Evolutionary conservation across 371 early-diverging fungal genomes (phyloP).

Genomic region (Mortierella sp.): DNA sequence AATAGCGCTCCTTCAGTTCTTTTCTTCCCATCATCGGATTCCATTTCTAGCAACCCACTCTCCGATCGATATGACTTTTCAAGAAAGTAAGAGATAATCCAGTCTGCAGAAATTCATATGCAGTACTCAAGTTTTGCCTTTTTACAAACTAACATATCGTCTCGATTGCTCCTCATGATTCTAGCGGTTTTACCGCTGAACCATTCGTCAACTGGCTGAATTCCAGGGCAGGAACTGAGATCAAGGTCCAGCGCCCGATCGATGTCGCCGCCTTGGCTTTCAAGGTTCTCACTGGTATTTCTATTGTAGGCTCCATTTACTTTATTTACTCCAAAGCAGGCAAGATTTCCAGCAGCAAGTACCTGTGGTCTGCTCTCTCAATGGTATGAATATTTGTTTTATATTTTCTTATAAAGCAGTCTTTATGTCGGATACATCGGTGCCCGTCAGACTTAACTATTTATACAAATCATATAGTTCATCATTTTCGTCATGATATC

Average conservation of each 20-base stretch:
- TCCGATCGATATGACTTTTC: constrained; percentile 45
- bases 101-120: background rate
- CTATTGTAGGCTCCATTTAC: constrained; percentile 58
- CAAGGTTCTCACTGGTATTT: constrained; percentile 60
- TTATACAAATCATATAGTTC: constrained; percentile 54
- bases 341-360: constrained; percentile 67
- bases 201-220: constrained; percentile 72
- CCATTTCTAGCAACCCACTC: constrained; percentile 9
- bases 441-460: background rate
- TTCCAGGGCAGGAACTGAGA: constrained; percentile 58
- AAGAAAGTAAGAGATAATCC: constrained; percentile 36
- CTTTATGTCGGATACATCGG: background rate
- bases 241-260: constrained; percentile 62
- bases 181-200: constrained; percentile 79
- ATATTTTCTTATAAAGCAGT: background rate
- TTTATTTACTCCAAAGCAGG: constrained; percentile 63
- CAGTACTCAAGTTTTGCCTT: no score
- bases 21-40: constrained; percentile 78
- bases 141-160: background rate
- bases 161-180: constrained; percentile 4
- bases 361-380: constrained; percentile 70
- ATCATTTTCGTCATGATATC: constrained; percentile 81
- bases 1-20: constrained; percentile 78
- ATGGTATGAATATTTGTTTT: constrained; percentile 52
- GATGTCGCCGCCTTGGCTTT: constrained; percentile 60